Base-by-base conservation (phyloP, 331 rosid genomes). In the Malus hybrid region DNA sequence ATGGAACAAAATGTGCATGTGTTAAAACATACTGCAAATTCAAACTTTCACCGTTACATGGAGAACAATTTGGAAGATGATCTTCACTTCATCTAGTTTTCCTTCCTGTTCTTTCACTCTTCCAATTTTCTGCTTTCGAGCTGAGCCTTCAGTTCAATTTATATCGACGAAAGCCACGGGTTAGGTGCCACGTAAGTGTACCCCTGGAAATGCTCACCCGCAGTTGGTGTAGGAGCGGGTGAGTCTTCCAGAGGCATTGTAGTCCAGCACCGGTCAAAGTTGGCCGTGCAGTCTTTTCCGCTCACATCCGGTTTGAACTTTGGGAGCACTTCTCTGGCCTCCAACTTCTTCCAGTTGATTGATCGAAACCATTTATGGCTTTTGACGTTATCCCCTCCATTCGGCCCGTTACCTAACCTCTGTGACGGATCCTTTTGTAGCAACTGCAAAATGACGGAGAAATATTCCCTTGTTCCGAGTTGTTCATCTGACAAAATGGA, bases 231-330 rank as follows among this genome's bases (percentile, higher is more conserved):
- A 24, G 97, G 48, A 71, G 99, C 97, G 13, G 99, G 99, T 10
- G 97, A 94, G 81, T 94, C 99, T 44, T 86, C 85, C 9, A 84
- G 73, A 63, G 97, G 92, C 99, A 94, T 87, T 29, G 91, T 73
- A 9, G 97, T 94, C 99, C 99, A 90, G 82, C 99, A 94, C 63
- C 85, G 73, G 75, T 94, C 97, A 65, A 94, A 94, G 79, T 94
- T 94, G 65, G 92, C 91, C 0, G 91, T 94, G 76, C 99, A 90
- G 22, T 90, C 96, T 84, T 85, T 85, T 26, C 96, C 99, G 61
- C 66, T 73, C 57, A 94, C 97, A 72, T 90, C 93, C 24, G 99
- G 99, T 74, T 86, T 94, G 84, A 94, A 94, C 81, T 88, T 88
- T 4, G 97, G 95, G 24, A 78, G 82, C 77, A 90, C 44, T 76